Base-by-base conservation (phyloP, 106 monocot species). In the Dactylorhiza incarnata region DNA sequence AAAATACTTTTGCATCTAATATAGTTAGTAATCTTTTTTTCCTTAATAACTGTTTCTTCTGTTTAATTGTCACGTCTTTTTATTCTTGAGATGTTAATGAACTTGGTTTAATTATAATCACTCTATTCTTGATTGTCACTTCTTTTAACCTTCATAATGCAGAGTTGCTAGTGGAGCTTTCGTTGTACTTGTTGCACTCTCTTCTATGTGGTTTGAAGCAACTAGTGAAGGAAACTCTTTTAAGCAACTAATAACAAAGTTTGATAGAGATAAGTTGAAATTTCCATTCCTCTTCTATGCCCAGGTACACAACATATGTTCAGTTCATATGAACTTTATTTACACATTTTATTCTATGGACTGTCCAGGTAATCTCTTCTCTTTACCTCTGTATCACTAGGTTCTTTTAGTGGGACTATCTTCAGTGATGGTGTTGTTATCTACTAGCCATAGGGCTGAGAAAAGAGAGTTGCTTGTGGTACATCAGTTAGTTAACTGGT, bases 401-500 rank as follows among this genome's bases (percentile, higher is more conserved):
- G 78, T 55, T 45, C 50, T 83, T 48, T 78, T 95, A 71, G 84
- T 95, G 74, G 82, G 49, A 20, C 51, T 92, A 59, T 95, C 95
- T 76, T 89, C 92, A 13, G 52, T 75, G 12, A 95, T 95, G 92
- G 92, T 92, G 50, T 84, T 87, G 87, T 12, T 95, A 44, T 90
- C 92, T 16, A 92, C 92, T 68, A 90, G 86, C 71, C 92, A 86
- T 76, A 83, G 95, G 68, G 72, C 87, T 74, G 75, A 85, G 75
- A 86, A 90, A 76, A 88, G 82, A 74, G 87, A 83, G 68, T 73
- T 95, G 15, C 89, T 84, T 53, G 66, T 76, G 25, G 10, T 80
- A 51, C 95, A 95, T 77, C 95, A 95, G 82, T 73, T 92, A 48
- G 86, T 85, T 52, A 95, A 95, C 79, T 95, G 95, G 95, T 85